Evolutionary conservation across 805 yeast genomes (phyloP).

Genomic region (Kodamaea leandrae): DNA sequence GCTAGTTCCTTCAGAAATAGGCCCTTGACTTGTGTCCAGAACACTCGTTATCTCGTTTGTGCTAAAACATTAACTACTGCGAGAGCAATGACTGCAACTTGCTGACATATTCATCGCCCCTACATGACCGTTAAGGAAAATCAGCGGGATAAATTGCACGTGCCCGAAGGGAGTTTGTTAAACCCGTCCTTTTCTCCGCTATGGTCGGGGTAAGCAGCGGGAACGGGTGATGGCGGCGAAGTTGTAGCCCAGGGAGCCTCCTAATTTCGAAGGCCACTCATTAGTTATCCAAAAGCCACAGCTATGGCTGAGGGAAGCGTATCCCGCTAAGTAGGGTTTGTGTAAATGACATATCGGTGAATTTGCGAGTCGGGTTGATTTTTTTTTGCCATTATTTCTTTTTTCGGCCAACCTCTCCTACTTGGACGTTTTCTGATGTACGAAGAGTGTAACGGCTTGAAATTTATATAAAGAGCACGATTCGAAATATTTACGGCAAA

Average conservation of each 20-base stretch:
- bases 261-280: neutral
- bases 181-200: neutral
- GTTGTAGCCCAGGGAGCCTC: too few species aligned
- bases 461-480: neutral
- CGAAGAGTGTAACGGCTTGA: neutral
- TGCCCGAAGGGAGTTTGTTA: neutral
- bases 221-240: too few species aligned
- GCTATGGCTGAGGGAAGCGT: neutral
- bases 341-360: too few species aligned
- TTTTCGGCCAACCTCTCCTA: neutral
- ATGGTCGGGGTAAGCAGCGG: too few species aligned
- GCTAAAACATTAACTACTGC: too few species aligned
- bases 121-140: neutral
- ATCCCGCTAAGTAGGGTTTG: neutral
- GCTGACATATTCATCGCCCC: neutral
- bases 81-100: too few species aligned
- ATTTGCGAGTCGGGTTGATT: neutral
- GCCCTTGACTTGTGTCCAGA: too few species aligned
- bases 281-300: neutral
- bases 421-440: neutral
- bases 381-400: constrained; percentile 1
- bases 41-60: too few species aligned
- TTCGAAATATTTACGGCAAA: neutral
- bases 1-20: too few species aligned
- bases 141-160: neutral